phyloP scores from a whole-genome alignment of 257 asterid genomes.

The Ligustrum vulgare region DNA sequence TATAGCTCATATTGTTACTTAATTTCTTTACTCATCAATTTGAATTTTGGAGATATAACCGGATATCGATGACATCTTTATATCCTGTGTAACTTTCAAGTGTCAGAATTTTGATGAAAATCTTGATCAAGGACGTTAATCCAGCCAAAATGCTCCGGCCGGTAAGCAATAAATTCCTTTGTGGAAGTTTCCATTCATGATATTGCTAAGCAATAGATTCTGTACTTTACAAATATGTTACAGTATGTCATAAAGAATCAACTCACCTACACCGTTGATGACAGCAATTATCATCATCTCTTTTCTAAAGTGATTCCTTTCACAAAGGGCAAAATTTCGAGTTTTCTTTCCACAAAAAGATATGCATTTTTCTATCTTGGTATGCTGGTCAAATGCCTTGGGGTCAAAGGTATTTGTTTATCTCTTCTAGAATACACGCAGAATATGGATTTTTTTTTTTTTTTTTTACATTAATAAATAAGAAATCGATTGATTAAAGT shows the following conservation, averaged over 20 bases:
- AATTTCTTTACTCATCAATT: background rate
- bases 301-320: slow-evolving; percentile 14
- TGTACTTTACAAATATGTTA: background rate
- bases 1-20: background rate
- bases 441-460: background rate
- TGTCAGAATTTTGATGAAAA: background rate
- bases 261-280: background rate
- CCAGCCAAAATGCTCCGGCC: background rate
- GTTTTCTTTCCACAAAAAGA: background rate
- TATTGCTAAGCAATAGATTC: background rate
- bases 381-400: slow-evolving; percentile 18
- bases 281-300: background rate
- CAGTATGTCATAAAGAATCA: background rate
- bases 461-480: too few species aligned
- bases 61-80: background rate
- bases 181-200: background rate
- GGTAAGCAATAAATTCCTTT: background rate
- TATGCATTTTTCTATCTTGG: slow-evolving; percentile 7
- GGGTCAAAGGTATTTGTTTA: background rate
- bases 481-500: too few species aligned
- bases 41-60: background rate
- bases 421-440: background rate
- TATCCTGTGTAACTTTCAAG: background rate
- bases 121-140: background rate
- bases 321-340: slow-evolving; percentile 9